Evolutionary conservation across 169 alveolate genomes (phyloP), one percentile per base, ranked within the genome.

Genomic region (Cryptosporidium felis): DNA sequence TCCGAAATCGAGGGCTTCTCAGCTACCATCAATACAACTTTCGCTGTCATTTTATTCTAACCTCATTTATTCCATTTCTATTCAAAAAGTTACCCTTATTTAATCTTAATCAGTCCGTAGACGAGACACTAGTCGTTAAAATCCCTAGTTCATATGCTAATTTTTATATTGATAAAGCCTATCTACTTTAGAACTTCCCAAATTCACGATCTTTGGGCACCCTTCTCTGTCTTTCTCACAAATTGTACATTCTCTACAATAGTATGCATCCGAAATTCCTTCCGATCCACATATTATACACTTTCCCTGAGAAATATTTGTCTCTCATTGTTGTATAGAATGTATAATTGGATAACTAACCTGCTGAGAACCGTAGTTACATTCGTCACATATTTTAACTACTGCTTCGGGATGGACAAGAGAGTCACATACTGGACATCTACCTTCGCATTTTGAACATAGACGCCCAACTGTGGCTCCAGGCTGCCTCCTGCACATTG

Each of bases 201-300:
- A 91, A 92, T 97, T 98, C 14, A 98, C 97, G 28, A 98, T 97
- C 91, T 97, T 98, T 3, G 99, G 99, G 82, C 99, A 98, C 9
- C 99, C 99, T 92, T 98, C 99, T 51, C 99, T 97, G 82, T 97
- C 99, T 90, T 97, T 98, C 90, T 97, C 99, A 81, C 97, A 92
- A 79, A 96, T 94, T 38, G 97, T 95, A 92, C 99, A 98, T 89
- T 96, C 99, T 89, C 95, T 96, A 88, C 99, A 98, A 89, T 97
- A 97, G 92, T 97, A 98, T 1, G 99, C 99, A 88, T 98, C 99
- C 36, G 99, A 95, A 47, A 97, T 95, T 1, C 99, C 99, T 16
- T 95, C 96, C 0, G 98, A 99, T 4, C 99, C 99, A 85, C 99
- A 98, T 38, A 98, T 96, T 28, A 97, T 97, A 62, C 99, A 98